Evolutionary conservation across 768 basidiomycete species (phyloP), one percentile per base, ranked within the genome.

Genomic region (Auriscalpium orientale): DNA sequence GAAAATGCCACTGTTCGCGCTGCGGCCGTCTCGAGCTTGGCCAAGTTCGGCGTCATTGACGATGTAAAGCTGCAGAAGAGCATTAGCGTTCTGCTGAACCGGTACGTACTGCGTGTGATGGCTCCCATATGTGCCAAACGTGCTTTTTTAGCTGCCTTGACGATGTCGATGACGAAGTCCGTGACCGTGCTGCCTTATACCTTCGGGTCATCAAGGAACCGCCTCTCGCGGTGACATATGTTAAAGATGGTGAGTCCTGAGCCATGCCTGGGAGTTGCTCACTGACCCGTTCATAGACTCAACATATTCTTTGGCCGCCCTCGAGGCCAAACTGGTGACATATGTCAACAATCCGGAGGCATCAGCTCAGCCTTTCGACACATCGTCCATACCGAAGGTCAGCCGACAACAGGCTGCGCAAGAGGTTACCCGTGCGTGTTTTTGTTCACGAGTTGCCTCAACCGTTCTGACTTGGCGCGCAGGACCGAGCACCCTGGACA

Each of bases 1-100:
- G 97, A 99, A 73, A 99, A 98, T 64, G 93, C 97, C 6, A 94
- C 95, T 47, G 97, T 99, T 51, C 80, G 97, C 59, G 95, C 97
- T 18, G 97, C 97, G 1, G 97, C 97, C 21, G 95, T 99, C 10
- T 78, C 91, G 18, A 91, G 89, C 64, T 74, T 99, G 68, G 97
- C 93, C 52, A 98, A 98, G 74, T 98, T 99, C 63, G 97, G 97
- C 55, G 85, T 97, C 65, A 87, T 91, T 15, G 72, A 79, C 6
- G 97, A 98, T 68, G 70, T 74, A 51, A 76, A 81, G 38, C 76
- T 98, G 56, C 87, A 87, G 71, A 87, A 83, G 70, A 95, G 93
- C 65, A 84, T 99, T 54, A 80, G 80, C 47, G 94, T 98, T 37
- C 76, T 99, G 46, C 76, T 99, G 45, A 89, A 80, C 61, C 79